Evolutionary conservation across 2,329 filamentous ascomycete genomes (phyloP).

Genomic region (Dryadomyces quercivorus): DNA sequence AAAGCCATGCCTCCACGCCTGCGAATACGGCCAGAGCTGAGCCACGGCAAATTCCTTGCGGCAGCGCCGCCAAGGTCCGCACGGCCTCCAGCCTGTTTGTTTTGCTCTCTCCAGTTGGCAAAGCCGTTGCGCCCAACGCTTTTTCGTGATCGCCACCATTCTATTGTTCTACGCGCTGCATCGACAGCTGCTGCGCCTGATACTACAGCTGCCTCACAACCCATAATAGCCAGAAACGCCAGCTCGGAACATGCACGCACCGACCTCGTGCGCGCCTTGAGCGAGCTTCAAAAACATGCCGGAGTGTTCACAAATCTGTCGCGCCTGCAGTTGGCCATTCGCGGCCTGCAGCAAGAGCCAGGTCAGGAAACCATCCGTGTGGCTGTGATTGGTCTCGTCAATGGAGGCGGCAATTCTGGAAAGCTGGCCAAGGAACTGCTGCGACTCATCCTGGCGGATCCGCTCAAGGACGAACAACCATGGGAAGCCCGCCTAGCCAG

Average conservation of each 20-base stretch:
- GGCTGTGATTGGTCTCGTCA: slow-evolving; percentile 39
- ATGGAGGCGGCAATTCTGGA: slow-evolving; percentile 24
- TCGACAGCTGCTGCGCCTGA: slow-evolving; percentile 12
- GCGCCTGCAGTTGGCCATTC: slow-evolving; percentile 57
- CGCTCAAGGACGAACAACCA: slow-evolving; percentile 44
- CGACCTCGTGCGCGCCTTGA: slow-evolving; percentile 47
- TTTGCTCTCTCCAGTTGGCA: slow-evolving; percentile 17
- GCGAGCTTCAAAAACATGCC: slow-evolving; percentile 47
- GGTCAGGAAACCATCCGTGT: slow-evolving; percentile 47
- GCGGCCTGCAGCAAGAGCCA: slow-evolving; percentile 44
- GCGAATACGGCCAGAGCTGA: slow-evolving; percentile 9
- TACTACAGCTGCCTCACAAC: no score
- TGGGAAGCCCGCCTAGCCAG: slow-evolving; percentile 55
- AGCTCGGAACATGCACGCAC: not conserved
- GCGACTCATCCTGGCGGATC: slow-evolving; percentile 58
- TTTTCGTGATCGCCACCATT: not conserved
- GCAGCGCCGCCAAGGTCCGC: not conserved
- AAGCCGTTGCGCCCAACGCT: not conserved
- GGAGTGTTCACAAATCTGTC: slow-evolving; percentile 55
- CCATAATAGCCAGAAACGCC: not conserved
- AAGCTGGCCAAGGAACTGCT: slow-evolving; percentile 52
- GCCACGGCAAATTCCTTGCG: not conserved
- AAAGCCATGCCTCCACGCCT: slow-evolving; percentile 19
- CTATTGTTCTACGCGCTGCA: slow-evolving; percentile 10
- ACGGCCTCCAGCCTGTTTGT: slow-evolving; percentile 16